Evolutionary conservation across 352 stramenopile species (phyloP), one percentile per base, ranked within the genome.

Genomic region (Thraustochytrium striatum): DNA sequence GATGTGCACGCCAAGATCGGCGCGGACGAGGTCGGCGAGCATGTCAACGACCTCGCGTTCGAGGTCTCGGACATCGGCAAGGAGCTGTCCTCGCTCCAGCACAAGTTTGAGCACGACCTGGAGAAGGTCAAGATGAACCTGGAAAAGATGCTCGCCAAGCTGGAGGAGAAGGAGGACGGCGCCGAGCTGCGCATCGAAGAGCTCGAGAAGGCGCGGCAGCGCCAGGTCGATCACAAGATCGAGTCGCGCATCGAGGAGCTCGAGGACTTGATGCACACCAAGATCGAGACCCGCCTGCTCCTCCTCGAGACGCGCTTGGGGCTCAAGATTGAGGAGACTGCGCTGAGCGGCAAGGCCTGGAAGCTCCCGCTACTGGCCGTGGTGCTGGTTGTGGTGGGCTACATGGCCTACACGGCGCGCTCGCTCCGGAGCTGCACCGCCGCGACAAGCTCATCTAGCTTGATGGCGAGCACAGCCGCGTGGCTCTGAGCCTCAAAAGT

Each of bases 91-190:
- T n/a, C 47, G 25, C 36, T 78, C 1, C 30, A 86, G 33, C 41
- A 70, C 25, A 58, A 65, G 11, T 44, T 87, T 25, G 62, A 86
- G 52, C 85, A 89, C 57, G 82, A 89, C 52, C 32, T 89, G 19
- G 86, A 89, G 79, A 82, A 88, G 68, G 72, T 85, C 47, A 75
- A 89, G 59, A 70, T 94, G 44, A 90, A 88, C 79, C 88, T 97
- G 85, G 86, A 92, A 72, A 88, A 96, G 84, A 90, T 91, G 25
- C 70, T 95, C 62, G 86, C 88, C 30, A 91, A 92, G 73, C 88
- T 97, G 1, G 39, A 85, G 44, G 68, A 87, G 44, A 69, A 84
- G 25, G 86, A 88, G 61, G 84, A 87, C 30, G 52, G 79, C n/a
- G 58, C 79, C 19, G 85, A 89, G 69, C 39, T 50, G 8, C 78